Evolutionary conservation across 2,329 filamentous ascomycete genomes (phyloP).

Genomic region (Trichoderma endophyticum): DNA sequence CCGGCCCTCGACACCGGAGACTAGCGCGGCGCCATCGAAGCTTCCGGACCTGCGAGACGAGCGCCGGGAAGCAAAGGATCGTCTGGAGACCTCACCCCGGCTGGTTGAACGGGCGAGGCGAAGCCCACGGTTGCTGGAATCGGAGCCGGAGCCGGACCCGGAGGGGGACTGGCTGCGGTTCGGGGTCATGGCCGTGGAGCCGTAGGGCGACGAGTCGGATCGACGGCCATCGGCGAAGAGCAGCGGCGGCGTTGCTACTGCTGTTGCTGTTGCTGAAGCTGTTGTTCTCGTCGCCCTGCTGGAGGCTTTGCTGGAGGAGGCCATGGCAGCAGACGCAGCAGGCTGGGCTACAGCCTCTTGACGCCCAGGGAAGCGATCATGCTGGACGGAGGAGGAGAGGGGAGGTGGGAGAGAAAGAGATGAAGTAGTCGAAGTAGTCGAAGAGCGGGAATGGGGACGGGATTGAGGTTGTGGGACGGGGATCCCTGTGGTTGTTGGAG

Average conservation of each 20-base stretch:
- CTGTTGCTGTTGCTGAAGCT: conserved; percentile 18
- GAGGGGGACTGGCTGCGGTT: conserved; percentile 34
- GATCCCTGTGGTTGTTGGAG: neutral
- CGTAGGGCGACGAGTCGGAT: conserved; percentile 36
- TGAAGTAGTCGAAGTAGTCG: neutral
- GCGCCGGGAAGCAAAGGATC: conserved; percentile 28
- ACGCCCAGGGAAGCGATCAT: conserved; percentile 23
- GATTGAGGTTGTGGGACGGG: neutral
- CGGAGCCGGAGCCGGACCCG: conserved; percentile 30
- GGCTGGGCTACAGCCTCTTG: conserved; percentile 29
- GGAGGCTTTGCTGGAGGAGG: conserved; percentile 13
- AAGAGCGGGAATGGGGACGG: conserved; percentile 2
- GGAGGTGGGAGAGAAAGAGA: neutral
- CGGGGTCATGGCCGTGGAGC: conserved; percentile 29
- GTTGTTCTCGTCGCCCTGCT: neutral
- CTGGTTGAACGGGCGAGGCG: conserved; percentile 35
- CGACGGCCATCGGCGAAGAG: conserved; percentile 28
- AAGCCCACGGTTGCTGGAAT: conserved; percentile 30
- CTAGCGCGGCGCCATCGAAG: conserved; percentile 49
- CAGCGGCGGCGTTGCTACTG: conserved; percentile 38
- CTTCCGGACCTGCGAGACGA: conserved; percentile 45
- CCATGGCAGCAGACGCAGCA: conserved; percentile 19
- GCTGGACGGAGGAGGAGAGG: conserved; percentile 19
- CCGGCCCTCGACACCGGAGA: conserved; percentile 52
- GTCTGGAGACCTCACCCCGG: conserved; percentile 32